These are phyloP conservation scores for Ordospora pajunii DNA, from an alignment of 371 early-diverging fungal genomes.

Conservation along the genomic window DNA sequence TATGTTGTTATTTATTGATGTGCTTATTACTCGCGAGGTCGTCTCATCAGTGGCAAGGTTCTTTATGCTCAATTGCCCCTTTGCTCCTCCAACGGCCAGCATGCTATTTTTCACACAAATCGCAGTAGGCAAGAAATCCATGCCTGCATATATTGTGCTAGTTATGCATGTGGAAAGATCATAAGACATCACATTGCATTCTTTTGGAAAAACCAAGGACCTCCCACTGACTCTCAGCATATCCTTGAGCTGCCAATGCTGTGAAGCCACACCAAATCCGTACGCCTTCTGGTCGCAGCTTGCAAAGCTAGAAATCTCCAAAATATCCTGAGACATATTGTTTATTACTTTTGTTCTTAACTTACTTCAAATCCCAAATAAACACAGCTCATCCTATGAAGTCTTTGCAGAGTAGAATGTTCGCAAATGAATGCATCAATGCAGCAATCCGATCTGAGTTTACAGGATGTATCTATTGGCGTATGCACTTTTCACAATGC, in stretches of 20 bases:
- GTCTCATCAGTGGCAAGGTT: slow-evolving; percentile 67
- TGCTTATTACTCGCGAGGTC: slow-evolving; percentile 65
- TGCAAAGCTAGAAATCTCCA: slow-evolving; percentile 18
- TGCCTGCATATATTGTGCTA: slow-evolving; percentile 64
- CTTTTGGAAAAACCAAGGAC: slow-evolving; percentile 59
- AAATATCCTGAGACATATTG: slow-evolving; percentile 1
- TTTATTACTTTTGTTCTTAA: too few species aligned
- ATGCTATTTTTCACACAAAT: slow-evolving; percentile 66
- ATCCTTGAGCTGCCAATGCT: slow-evolving; percentile 78
- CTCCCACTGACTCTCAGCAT: slow-evolving; percentile 60
- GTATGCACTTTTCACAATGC: too few species aligned
- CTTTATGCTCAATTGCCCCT: slow-evolving; percentile 71
- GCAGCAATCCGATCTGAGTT: too few species aligned
- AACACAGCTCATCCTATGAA: too few species aligned
- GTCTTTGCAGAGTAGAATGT: too few species aligned
- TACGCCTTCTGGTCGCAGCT: slow-evolving; percentile 31
- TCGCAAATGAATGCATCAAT: too few species aligned
- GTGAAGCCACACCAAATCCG: slow-evolving; percentile 46
- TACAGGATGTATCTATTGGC: too few species aligned
- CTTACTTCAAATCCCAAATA: too few species aligned
- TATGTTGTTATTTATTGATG: slow-evolving; percentile 74
- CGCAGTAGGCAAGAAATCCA: slow-evolving; percentile 71
- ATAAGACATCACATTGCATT: slow-evolving; percentile 65
- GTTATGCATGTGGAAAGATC: slow-evolving; percentile 65
- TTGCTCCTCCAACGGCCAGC: slow-evolving; percentile 76